Evolutionary conservation across 2,329 filamentous ascomycete genomes (phyloP).

Genomic region (Biscogniauxia marginata): DNA sequence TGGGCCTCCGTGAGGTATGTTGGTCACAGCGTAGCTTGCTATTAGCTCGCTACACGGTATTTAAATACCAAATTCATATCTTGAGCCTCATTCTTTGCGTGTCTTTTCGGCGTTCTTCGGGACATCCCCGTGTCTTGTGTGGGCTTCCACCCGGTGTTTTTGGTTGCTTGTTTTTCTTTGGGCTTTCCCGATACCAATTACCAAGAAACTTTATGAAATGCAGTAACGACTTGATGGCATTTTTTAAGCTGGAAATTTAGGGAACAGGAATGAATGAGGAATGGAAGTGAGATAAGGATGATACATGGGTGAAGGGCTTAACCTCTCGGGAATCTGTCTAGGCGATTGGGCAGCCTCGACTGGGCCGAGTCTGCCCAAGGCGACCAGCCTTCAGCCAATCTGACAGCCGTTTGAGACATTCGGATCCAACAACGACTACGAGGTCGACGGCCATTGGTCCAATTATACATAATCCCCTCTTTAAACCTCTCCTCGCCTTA

Average conservation of each 20-base stretch:
- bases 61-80: not conserved
- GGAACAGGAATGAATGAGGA: slow-evolving; percentile 1
- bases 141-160: slow-evolving; percentile 15
- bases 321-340: not conserved
- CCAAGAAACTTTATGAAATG: slow-evolving; percentile 24
- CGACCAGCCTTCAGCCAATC: not conserved
- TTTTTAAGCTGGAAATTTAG: slow-evolving; percentile 1
- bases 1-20: not conserved
- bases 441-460: not conserved
- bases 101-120: slow-evolving; percentile 5
- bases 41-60: slow-evolving; percentile 3
- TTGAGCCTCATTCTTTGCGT: not conserved
- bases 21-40: not conserved
- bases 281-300: not conserved
- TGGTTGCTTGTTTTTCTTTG: slow-evolving; percentile 3
- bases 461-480: not conserved
- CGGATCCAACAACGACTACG: not conserved
- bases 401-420: too few species aligned
- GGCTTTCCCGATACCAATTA: slow-evolving; percentile 13
- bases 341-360: not conserved
- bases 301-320: not conserved
- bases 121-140: not conserved
- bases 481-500: not conserved
- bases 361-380: not conserved
- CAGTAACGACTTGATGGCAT: slow-evolving; percentile 32